Evolutionary conservation across 805 yeast species (phyloP).

Genomic region (Metahyphopichia silvanorum): DNA sequence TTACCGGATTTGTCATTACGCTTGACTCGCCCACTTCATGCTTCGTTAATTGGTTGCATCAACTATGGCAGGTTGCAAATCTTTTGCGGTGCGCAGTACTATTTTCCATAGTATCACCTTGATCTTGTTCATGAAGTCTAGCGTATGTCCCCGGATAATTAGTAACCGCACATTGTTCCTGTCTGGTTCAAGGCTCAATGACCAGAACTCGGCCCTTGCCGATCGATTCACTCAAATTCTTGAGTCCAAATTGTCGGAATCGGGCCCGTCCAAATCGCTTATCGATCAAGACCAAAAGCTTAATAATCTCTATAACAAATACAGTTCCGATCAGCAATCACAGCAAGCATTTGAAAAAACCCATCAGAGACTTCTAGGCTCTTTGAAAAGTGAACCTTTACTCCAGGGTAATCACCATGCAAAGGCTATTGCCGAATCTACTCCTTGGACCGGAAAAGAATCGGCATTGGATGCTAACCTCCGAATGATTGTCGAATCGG

Average conservation of each 20-base stretch:
- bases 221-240: constrained; percentile 32
- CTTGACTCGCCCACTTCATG: too few species aligned
- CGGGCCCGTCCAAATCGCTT: constrained; percentile 9
- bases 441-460: constrained; percentile 34
- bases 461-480: constrained; percentile 20
- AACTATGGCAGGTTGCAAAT: too few species aligned
- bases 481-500: constrained; percentile 31
- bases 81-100: too few species aligned
- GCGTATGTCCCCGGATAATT: too few species aligned
- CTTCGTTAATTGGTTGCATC: too few species aligned
- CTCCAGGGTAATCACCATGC: constrained; percentile 28
- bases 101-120: too few species aligned
- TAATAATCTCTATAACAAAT: constrained; percentile 10
- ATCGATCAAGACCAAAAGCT: constrained; percentile 17
- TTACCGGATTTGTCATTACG: too few species aligned
- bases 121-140: too few species aligned
- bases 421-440: constrained; percentile 17
- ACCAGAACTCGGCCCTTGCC: constrained; percentile 22
- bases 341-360: constrained; percentile 5
- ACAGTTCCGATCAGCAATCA: constrained; percentile 5
- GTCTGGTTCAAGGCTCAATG: too few species aligned
- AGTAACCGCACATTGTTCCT: too few species aligned
- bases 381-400: constrained; percentile 29
- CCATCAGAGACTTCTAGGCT: constrained; percentile 15
- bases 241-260: constrained; percentile 19